Evolutionary conservation across 2,329 filamentous ascomycete genomes (phyloP).

Genomic region (Paraphaeosphaeria minitans): DNA sequence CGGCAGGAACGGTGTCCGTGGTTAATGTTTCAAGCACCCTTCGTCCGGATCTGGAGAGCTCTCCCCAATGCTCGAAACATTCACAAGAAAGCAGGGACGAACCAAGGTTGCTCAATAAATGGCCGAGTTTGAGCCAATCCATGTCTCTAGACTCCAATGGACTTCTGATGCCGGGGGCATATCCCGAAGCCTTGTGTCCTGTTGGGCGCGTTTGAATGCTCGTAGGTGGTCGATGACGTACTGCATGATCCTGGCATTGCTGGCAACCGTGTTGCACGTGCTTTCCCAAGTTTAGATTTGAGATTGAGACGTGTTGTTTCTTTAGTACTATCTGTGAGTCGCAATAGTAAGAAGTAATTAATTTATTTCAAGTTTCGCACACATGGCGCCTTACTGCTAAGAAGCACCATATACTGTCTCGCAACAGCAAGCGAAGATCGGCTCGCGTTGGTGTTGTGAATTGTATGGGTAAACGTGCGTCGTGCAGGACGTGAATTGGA

Average conservation of each 20-base stretch:
- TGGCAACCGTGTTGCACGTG: no score
- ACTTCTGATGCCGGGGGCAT: neutral
- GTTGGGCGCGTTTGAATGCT: no score
- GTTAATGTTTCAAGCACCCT: neutral
- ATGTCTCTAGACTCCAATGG: neutral
- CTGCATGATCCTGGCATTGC: no score
- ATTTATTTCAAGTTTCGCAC: no score
- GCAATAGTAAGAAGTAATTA: neutral
- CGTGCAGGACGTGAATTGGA: neutral
- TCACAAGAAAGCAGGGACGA: neutral
- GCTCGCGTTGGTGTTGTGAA: neutral
- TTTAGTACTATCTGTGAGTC: neutral
- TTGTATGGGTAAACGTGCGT: neutral
- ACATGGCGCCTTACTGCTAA: no score
- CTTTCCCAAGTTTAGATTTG: no score
- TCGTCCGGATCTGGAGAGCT: neutral
- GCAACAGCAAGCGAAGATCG: neutral
- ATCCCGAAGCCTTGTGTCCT: neutral
- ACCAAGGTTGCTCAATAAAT: neutral
- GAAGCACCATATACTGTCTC: no score
- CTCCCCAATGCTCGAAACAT: neutral
- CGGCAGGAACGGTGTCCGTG: neutral
- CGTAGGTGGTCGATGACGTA: no score
- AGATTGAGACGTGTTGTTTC: no score
- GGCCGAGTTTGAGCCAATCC: neutral